phyloP scores from a whole-genome alignment of 2,329 filamentous ascomycete genomes.

The Colletotrichum sp. region DNA sequence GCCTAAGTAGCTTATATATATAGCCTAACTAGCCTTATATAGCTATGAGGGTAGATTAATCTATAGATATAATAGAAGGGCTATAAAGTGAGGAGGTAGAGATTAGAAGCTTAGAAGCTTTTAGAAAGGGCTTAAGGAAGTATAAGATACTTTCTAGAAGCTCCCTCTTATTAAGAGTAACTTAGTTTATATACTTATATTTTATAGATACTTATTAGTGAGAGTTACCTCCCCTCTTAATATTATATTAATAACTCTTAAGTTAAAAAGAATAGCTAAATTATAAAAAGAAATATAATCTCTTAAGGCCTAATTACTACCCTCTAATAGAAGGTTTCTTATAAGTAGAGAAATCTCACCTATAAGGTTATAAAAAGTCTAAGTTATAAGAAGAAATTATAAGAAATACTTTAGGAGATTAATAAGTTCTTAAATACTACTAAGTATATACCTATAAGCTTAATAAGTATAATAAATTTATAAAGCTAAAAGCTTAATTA shows the following conservation, averaged over 20 bases:
- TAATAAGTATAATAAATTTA: background rate
- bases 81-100: no score
- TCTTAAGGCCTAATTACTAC: accelerated
- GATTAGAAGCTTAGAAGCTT: no score
- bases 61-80: no score
- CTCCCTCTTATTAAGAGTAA: no score
- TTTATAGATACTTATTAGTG: background rate
- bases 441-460: background rate
- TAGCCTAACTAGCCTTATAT: no score
- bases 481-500: background rate
- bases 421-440: background rate
- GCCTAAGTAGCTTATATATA: no score
- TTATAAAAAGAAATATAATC: background rate
- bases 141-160: no score
- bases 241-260: background rate
- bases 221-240: accelerated
- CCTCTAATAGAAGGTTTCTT: background rate
- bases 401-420: background rate
- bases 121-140: no score
- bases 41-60: no score
- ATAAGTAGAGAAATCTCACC: background rate
- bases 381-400: background rate
- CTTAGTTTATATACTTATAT: background rate
- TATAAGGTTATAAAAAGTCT: background rate
- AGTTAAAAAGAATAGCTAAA: background rate